Percentiles rank a stretch among this genome's conserved stretches.
Conservation (phyloP, 2,329 filamentous ascomycete species). For the Lachnellula hyalina region DNA sequence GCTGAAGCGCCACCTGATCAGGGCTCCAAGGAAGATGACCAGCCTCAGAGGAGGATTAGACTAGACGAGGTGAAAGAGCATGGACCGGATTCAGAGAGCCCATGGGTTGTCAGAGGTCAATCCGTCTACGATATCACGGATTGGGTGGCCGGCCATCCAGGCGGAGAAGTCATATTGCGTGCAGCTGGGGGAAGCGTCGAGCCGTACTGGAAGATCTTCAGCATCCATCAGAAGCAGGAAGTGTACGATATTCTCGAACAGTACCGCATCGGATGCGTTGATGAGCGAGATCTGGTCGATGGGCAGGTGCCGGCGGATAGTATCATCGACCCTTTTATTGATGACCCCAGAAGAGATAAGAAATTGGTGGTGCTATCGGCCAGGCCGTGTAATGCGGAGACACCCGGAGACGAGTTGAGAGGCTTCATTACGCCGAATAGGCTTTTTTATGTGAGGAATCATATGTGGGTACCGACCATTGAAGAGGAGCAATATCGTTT, state of each 20-base stretch:
- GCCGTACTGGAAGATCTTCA: conserved; percentile 65
- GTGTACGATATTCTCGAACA: conserved; percentile 60
- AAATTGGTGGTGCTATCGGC: conserved; percentile 46
- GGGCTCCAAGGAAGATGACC: not conserved
- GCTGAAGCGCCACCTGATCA: conserved; percentile 1
- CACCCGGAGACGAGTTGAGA: conserved; percentile 44
- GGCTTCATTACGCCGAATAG: conserved; percentile 46
- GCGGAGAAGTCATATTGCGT: conserved; percentile 61
- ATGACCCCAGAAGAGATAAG: conserved; percentile 48
- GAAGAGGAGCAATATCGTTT: conserved; percentile 28
- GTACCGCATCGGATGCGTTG: conserved; percentile 58
- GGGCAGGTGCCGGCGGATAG: conserved; percentile 47
- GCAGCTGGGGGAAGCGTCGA: conserved; percentile 61
- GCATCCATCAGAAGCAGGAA: conserved; percentile 61
- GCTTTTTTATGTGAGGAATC: conserved; percentile 48
- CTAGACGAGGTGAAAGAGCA: conserved; percentile 49
- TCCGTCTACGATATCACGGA: conserved; percentile 68
- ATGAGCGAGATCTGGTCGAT: conserved; percentile 52
- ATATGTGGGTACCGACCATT: conserved; percentile 44
- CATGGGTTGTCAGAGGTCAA: conserved; percentile 60
- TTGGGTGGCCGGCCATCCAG: conserved; percentile 60
- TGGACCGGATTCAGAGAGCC: conserved; percentile 45
- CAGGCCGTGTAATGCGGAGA: conserved; percentile 58
- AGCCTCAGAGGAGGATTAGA: conserved; percentile 14
- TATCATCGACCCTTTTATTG: conserved; percentile 56